Conservation (phyloP, 768 basidiomycete genomes). For the Termitomyces sp. region DNA sequence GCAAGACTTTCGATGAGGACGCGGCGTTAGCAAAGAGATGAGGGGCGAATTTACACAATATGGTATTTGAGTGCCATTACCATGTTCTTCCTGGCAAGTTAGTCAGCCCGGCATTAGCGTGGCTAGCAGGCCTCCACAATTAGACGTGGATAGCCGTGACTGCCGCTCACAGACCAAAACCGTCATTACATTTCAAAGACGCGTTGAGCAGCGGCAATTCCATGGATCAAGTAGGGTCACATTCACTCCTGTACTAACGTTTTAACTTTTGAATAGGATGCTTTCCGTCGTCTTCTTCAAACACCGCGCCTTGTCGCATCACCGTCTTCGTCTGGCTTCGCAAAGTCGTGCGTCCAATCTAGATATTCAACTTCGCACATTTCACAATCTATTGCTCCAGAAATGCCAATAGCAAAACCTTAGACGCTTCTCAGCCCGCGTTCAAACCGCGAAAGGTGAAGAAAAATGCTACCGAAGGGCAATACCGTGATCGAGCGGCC, state of each 20-base stretch:
- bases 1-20: too few species aligned
- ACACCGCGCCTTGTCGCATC: conserved; percentile 22
- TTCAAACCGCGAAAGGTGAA: conserved; percentile 84
- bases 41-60: too few species aligned
- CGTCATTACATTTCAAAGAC: background rate
- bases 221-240: conserved; percentile 31
- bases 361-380: background rate
- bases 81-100: too few species aligned
- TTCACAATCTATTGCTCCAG: conserved; percentile 8
- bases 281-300: conserved; percentile 49
- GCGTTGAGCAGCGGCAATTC: background rate
- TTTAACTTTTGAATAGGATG: conserved; percentile 34
- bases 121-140: too few species aligned
- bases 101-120: too few species aligned
- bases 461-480: conserved; percentile 36
- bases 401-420: conserved; percentile 33
- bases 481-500: conserved; percentile 72
- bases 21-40: too few species aligned
- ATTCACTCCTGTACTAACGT: background rate
- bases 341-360: conserved; percentile 24
- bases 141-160: background rate
- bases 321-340: conserved; percentile 16
- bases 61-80: too few species aligned
- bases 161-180: background rate
- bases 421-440: conserved; percentile 48